phyloP scores from a whole-genome alignment of 2,329 filamentous ascomycete genomes.

The Colletotrichum tropicale region DNA sequence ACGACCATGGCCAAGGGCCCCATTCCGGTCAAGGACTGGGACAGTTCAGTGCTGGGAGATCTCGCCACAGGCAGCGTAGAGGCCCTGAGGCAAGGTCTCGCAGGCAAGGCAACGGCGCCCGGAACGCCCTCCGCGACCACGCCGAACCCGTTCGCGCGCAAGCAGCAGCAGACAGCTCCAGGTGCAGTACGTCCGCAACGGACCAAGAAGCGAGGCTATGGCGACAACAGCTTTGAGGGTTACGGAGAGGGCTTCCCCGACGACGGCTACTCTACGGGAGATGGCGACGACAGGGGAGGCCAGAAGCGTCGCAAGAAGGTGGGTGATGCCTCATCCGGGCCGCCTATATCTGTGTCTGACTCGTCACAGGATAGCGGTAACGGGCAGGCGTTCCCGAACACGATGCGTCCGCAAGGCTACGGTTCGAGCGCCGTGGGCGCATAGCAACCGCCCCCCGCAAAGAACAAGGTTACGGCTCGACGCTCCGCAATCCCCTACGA shows the following conservation, averaged over 20 bases:
- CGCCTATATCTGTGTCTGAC: slow-evolving; percentile 41
- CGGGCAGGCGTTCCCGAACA: slow-evolving; percentile 44
- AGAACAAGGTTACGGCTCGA: not conserved
- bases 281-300: slow-evolving; percentile 65
- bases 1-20: slow-evolving; percentile 62
- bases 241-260: slow-evolving; percentile 76
- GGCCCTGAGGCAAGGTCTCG: slow-evolving; percentile 41
- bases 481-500: not conserved
- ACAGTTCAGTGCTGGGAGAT: slow-evolving; percentile 63
- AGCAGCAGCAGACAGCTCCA: slow-evolving; percentile 14
- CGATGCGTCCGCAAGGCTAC: slow-evolving; percentile 57
- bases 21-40: slow-evolving; percentile 60
- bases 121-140: slow-evolving; percentile 52
- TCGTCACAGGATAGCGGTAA: slow-evolving; percentile 48
- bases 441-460: slow-evolving; percentile 32
- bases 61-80: slow-evolving; percentile 47
- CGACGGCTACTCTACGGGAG: slow-evolving; percentile 76
- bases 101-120: slow-evolving; percentile 54
- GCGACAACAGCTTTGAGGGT: slow-evolving; percentile 75
- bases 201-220: slow-evolving; percentile 77
- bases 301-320: slow-evolving; percentile 73
- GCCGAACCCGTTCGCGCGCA: slow-evolving; percentile 21
- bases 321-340: slow-evolving; percentile 25
- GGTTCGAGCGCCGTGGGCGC: slow-evolving; percentile 64
- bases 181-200: slow-evolving; percentile 61